phyloP scores from a whole-genome alignment of 179 eudicot genomes.

The Gypsophila paniculata region DNA sequence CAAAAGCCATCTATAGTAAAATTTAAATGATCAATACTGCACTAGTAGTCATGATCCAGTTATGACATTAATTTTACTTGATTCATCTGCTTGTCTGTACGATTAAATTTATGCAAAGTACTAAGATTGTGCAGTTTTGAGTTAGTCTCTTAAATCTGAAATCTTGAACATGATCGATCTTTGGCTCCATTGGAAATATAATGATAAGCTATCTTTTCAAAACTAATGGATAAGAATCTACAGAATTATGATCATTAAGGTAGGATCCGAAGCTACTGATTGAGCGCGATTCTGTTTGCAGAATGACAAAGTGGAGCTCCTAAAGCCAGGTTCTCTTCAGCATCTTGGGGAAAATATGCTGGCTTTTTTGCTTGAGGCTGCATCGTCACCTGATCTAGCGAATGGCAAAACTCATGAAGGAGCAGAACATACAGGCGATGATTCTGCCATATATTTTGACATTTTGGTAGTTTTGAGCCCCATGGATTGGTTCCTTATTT shows the following conservation, averaged over 20 bases:
- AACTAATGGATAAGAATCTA: background rate
- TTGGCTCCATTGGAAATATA: background rate
- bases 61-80: background rate
- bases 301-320: slow-evolving; percentile 87
- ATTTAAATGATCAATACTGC: background rate
- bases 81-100: background rate
- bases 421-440: slow-evolving; percentile 29
- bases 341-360: slow-evolving; percentile 99
- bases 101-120: background rate
- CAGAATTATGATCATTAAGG: background rate
- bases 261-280: background rate
- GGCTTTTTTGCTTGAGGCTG: slow-evolving; percentile 71
- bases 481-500: slow-evolving; percentile 14
- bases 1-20: background rate
- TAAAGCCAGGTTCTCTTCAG: slow-evolving; percentile 90
- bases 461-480: slow-evolving; percentile 55
- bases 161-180: background rate
- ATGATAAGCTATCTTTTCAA: background rate
- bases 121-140: background rate
- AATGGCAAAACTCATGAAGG: slow-evolving; percentile 36
- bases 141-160: background rate
- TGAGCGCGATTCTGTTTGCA: slow-evolving; percentile 30
- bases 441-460: slow-evolving; percentile 78
- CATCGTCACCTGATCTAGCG: slow-evolving; percentile 54
- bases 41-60: background rate